Base-by-base conservation (phyloP, 192 early-diverging fungal species). In the Haplosporangium gracile region DNA sequence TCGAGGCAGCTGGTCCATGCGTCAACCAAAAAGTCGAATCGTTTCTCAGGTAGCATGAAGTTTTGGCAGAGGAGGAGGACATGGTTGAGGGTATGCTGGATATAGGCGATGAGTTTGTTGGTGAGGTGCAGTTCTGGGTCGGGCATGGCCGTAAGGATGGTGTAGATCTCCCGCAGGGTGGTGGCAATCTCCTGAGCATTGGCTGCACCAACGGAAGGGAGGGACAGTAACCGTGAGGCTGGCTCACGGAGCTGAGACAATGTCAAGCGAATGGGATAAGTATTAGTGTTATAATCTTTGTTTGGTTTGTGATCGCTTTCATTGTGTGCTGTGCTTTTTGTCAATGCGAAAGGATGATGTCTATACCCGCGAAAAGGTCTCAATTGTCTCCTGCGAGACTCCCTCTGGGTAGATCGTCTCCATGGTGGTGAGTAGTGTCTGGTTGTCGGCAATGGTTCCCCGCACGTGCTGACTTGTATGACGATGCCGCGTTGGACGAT, bases 21-120 rank as follows among this genome's bases (percentile, higher is more conserved):
- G 10, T 86, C 84, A 1, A 81, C 72, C 22, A 86, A 20, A 39
- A 78, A 86, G 70, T 86, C 84, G 42, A 86, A 81, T 29, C 84
- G 79, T 16, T 77, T 81, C 18, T 80, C 65, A 1, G 34, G 75
- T 18, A 57, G 22, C 69, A 74, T 74, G 29, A 86, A 86, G 11
- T 57, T 55, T 34, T 80, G 63, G 26, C 84, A 80, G 63, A 81
- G 71, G 0, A 45, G 40, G n/a, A 78, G 71, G 22, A 81, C 68
- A 34, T 74, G 84, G 34, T 81, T 57, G 42, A 86, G 79, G 16
- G 78, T 38, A 2, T 86, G 79, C 29, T 77, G 75, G 29, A 76
- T 68, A 45, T 86, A 81, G 18, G 70, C 70, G n/a, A 80, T 81
- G 43, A 86, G 71, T 13, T 72, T 70, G 32, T 16, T 68, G 47